These are phyloP conservation scores for Candida smagusa DNA, from an alignment of 1,139 yeast genomes.

Conservation along the genomic window DNA sequence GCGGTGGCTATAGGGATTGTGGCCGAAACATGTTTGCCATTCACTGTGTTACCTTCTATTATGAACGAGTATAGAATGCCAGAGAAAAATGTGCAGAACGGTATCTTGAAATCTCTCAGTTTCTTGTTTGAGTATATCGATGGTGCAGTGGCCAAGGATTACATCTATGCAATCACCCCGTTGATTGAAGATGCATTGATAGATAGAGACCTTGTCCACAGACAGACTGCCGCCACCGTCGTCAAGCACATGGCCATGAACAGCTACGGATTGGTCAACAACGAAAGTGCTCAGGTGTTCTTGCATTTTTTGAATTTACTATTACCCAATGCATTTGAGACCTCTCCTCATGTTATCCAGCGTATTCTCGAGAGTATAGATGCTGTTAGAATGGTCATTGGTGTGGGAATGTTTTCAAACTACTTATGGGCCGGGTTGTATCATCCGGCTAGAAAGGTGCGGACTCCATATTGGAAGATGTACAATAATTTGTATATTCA, in stretches of 20 bases:
- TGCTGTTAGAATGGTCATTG: slow-evolving; percentile 68
- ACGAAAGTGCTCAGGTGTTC: slow-evolving; percentile 60
- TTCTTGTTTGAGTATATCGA: slow-evolving; percentile 93
- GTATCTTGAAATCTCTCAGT: slow-evolving; percentile 88
- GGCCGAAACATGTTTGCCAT: slow-evolving; percentile 91
- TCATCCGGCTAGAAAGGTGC: slow-evolving; percentile 88
- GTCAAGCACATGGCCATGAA: slow-evolving; percentile 80
- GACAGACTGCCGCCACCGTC: slow-evolving; percentile 94
- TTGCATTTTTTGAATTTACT: slow-evolving; percentile 72
- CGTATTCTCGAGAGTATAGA: slow-evolving; percentile 82
- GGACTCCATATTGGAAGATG: slow-evolving; percentile 81
- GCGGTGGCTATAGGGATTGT: slow-evolving; percentile 98
- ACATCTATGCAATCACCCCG: slow-evolving; percentile 78
- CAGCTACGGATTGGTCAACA: slow-evolving; percentile 71
- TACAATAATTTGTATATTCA: slow-evolving; percentile 77
- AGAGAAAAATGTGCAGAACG: slow-evolving; percentile 91
- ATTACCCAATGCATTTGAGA: slow-evolving; percentile 83
- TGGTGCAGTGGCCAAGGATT: slow-evolving; percentile 69
- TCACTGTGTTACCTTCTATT: slow-evolving; percentile 91
- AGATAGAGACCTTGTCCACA: slow-evolving; percentile 87
- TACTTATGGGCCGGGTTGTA: slow-evolving; percentile 87
- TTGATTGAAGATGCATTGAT: slow-evolving; percentile 86
- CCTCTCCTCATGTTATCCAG: slow-evolving; percentile 90
- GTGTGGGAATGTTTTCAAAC: slow-evolving; percentile 70
- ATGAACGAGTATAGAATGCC: slow-evolving; percentile 96